Percentiles rank a stretch among this genome's conserved stretches.
Conservation (phyloP, 805 yeast species). For the Saturnispora diversa region DNA sequence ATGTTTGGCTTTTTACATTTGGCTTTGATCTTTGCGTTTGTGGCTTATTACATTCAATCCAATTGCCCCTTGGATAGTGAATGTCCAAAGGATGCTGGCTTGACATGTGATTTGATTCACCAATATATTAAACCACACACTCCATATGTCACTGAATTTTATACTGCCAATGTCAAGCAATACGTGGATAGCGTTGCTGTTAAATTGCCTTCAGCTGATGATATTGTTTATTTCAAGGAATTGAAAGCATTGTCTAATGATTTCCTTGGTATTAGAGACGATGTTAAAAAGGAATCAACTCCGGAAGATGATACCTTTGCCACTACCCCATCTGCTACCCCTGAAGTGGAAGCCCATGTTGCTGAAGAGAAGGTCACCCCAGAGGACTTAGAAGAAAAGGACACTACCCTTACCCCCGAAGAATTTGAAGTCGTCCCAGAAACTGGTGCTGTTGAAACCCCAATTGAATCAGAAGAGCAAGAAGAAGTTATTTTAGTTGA, state of each 20-base stretch:
- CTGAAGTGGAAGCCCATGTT: neutral
- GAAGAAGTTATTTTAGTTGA: too few relatives aligned
- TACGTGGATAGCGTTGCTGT: constrained; percentile 5
- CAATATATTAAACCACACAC: constrained; percentile 17
- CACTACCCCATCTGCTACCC: constrained; percentile 3
- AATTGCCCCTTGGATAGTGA: constrained; percentile 23
- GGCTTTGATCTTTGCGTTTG: constrained; percentile 13
- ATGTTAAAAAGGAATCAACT: neutral
- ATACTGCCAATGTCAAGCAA: constrained; percentile 14
- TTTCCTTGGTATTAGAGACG: constrained; percentile 8
- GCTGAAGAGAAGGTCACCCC: constrained; percentile 5
- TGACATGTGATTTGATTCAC: constrained; percentile 18
- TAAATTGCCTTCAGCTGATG: constrained; percentile 8
- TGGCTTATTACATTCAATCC: constrained; percentile 18
- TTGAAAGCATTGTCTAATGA: constrained; percentile 8
- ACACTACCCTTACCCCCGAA: constrained; percentile 5
- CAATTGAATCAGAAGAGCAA: too few relatives aligned
- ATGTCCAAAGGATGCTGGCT: constrained; percentile 14
- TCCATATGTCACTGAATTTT: constrained; percentile 12
- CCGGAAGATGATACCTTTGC: constrained; percentile 3
- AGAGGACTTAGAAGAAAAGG: constrained; percentile 3
- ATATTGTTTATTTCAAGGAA: constrained; percentile 1
- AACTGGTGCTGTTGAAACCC: neutral
- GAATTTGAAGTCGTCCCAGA: constrained; percentile 8
- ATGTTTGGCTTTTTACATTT: constrained; percentile 9